phyloP scores from a whole-genome alignment of 305 asterid species.

The Withania somnifera region DNA sequence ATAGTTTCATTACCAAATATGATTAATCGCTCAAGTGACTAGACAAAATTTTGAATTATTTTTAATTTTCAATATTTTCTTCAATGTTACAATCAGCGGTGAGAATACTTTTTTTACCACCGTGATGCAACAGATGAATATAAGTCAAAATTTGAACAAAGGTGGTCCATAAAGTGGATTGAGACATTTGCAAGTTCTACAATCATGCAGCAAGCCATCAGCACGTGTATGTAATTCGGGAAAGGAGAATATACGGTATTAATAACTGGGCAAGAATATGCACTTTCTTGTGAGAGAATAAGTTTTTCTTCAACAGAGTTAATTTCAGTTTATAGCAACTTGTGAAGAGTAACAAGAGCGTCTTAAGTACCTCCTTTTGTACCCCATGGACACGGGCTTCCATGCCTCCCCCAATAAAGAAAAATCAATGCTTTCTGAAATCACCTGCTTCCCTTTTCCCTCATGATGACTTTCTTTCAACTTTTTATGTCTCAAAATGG shows the following conservation, averaged over 20 bases:
- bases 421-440: conserved; percentile 14
- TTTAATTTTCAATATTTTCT: neutral
- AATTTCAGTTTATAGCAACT: neutral
- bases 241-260: neutral
- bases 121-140: neutral
- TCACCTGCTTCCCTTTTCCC: conserved; percentile 22
- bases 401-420: conserved; percentile 72
- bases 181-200: neutral
- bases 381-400: conserved; percentile 91
- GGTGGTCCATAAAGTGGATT: neutral
- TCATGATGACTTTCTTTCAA: conserved; percentile 42
- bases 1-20: neutral
- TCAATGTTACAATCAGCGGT: neutral
- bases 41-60: neutral
- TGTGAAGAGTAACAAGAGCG: neutral
- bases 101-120: neutral
- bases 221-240: neutral
- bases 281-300: neutral
- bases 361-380: conserved; percentile 60
- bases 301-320: neutral
- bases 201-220: neutral
- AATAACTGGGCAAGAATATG: neutral
- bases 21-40: neutral
- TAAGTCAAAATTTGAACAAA: neutral
- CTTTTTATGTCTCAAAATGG: conserved; percentile 62